Conservation (phyloP, 73 alveolate species). For the Tetrahymena thermophila region DNA sequence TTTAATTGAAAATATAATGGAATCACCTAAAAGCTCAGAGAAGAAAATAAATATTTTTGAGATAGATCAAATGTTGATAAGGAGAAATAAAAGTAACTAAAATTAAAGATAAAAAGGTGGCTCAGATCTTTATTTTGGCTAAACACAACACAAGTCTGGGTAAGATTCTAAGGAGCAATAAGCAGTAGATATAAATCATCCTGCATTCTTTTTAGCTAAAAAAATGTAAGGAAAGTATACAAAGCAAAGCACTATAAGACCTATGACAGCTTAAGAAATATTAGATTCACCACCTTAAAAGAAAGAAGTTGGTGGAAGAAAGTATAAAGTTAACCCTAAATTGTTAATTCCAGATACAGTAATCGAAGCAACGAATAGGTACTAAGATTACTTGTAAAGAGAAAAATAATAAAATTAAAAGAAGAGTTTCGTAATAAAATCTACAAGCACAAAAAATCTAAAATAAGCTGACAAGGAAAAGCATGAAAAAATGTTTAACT, state of each 20-base stretch:
- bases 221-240: not conserved
- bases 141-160: not conserved
- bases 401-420: not conserved
- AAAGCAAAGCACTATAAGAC: not conserved
- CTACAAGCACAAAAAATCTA: not conserved
- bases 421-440: not conserved
- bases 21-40: not conserved
- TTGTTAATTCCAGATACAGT: not conserved
- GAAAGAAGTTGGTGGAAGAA: not conserved
- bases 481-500: not conserved
- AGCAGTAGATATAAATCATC: not conserved
- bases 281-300: not conserved
- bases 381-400: not conserved
- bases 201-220: not conserved
- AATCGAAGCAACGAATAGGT: not conserved
- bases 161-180: not conserved
- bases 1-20: not conserved
- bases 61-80: not conserved
- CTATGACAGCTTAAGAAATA: not conserved
- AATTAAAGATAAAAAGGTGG: not conserved
- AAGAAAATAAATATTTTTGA: not conserved
- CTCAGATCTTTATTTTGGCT: not conserved
- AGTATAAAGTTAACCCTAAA: not conserved
- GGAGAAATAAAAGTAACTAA: not conserved
- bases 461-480: not conserved